These are phyloP conservation scores for Metschnikowia kunwiensis DNA, from an alignment of 805 yeast species.

Conservation along the genomic window DNA sequence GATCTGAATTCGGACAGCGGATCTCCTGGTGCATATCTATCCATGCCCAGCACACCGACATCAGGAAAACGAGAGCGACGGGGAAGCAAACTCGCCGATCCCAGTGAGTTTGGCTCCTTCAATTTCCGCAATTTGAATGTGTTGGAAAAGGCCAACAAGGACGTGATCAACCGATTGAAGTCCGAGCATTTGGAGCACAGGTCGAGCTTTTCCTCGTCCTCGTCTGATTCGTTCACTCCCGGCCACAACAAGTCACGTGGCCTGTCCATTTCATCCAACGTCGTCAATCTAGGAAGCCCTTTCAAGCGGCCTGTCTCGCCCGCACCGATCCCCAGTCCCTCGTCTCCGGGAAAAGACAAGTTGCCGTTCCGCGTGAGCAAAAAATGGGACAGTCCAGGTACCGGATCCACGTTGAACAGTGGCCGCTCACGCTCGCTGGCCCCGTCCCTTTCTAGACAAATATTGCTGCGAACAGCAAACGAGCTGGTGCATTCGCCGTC, in stretches of 20 bases:
- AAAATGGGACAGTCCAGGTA: constrained; percentile 6
- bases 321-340: constrained; percentile 17
- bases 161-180: constrained; percentile 81
- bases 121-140: constrained; percentile 86
- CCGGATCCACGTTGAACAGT: constrained; percentile 4
- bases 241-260: constrained; percentile 31
- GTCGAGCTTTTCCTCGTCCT: constrained; percentile 47
- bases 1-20: constrained; percentile 26
- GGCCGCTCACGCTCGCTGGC: constrained; percentile 14
- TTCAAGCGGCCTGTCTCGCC: constrained; percentile 50
- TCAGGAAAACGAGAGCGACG: constrained; percentile 57
- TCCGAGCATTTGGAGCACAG: constrained; percentile 72
- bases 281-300: constrained; percentile 31
- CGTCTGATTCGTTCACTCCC: constrained; percentile 42
- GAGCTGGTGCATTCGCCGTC: constrained; percentile 44
- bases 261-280: constrained; percentile 27
- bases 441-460: constrained; percentile 27
- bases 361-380: constrained; percentile 7
- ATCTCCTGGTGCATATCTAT: constrained; percentile 12
- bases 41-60: constrained; percentile 21
- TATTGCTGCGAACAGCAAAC: constrained; percentile 19
- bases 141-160: constrained; percentile 90
- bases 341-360: constrained; percentile 28
- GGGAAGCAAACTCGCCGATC: constrained; percentile 68
- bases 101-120: constrained; percentile 86